Conservation (phyloP, 2,329 filamentous ascomycete species). For the Chaetothyriales sp. region DNA sequence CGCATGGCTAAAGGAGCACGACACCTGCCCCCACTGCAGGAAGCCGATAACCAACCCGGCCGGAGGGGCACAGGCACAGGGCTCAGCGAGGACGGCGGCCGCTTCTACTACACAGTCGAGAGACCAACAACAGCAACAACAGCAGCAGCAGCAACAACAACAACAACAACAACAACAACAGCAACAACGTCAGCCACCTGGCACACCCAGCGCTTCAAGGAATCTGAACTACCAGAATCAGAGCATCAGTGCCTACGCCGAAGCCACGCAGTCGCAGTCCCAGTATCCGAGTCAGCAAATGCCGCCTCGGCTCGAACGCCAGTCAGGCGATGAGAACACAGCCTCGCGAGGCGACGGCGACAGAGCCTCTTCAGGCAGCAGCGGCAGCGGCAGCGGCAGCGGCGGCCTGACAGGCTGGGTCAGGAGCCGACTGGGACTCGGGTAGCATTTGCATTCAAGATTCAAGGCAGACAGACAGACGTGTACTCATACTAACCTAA, state of each 20-base stretch:
- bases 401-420: not conserved
- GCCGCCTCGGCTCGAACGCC: no score
- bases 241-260: not conserved
- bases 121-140: not conserved
- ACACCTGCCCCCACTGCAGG: constrained; percentile 60
- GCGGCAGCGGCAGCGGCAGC: not conserved
- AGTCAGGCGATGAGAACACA: not conserved
- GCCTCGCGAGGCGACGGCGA: not conserved
- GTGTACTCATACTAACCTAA: no score
- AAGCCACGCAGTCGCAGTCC: not conserved
- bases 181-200: not conserved
- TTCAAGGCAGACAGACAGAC: no score
- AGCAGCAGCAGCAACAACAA: no score
- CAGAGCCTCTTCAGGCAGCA: not conserved
- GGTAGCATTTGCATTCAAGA: not conserved
- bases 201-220: not conserved
- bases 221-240: not conserved
- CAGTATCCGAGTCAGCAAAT: not conserved
- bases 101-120: not conserved
- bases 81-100: not conserved
- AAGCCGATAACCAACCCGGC: constrained; percentile 22
- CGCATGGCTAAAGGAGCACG: constrained; percentile 75
- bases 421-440: not conserved
- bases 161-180: no score
- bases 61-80: not conserved